Evolutionary conservation across 306 rosid species (phyloP).

Genomic region (Cicer arietinum): DNA sequence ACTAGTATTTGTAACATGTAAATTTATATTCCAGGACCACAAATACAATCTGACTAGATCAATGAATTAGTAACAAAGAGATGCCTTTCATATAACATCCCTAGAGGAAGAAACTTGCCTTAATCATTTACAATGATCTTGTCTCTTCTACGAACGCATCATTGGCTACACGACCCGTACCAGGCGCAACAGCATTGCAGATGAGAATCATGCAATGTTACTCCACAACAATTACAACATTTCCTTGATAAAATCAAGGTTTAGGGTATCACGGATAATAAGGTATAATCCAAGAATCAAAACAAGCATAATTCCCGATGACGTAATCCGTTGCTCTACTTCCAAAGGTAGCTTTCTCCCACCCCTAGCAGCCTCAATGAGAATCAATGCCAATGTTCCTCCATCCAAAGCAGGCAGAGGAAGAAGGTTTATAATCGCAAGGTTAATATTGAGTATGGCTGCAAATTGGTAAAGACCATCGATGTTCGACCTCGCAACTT

Average conservation of each 20-base stretch:
- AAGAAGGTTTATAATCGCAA: slow-evolving; percentile 88
- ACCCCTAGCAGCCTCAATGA: slow-evolving; percentile 91
- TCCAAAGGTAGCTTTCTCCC: slow-evolving; percentile 91
- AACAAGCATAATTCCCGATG: slow-evolving; percentile 87
- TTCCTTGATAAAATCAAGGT: slow-evolving; percentile 85
- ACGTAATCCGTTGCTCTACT: slow-evolving; percentile 91
- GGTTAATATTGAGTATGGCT: slow-evolving; percentile 82
- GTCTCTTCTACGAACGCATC: slow-evolving; percentile 37
- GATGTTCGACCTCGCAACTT: slow-evolving; percentile 82
- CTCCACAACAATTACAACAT: slow-evolving; percentile 57
- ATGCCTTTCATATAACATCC: slow-evolving; percentile 43
- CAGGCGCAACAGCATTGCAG: slow-evolving; percentile 46
- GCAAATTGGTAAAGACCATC: slow-evolving; percentile 93
- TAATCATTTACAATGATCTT: slow-evolving; percentile 45
- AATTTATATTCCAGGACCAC: slow-evolving; percentile 49
- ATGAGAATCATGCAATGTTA: slow-evolving; percentile 38
- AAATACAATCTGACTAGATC: slow-evolving; percentile 47
- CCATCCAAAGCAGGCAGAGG: slow-evolving; percentile 95
- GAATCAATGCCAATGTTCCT: slow-evolving; percentile 83
- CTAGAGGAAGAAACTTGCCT: slow-evolving; percentile 50
- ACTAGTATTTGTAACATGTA: slow-evolving; percentile 46
- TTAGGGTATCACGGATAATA: slow-evolving; percentile 83
- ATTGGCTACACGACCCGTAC: slow-evolving; percentile 28
- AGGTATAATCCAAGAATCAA: slow-evolving; percentile 84
- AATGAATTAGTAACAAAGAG: slow-evolving; percentile 47